Base-by-base conservation (phyloP, 371 early-diverging fungal genomes). In the Rhizomucor miehei region DNA sequence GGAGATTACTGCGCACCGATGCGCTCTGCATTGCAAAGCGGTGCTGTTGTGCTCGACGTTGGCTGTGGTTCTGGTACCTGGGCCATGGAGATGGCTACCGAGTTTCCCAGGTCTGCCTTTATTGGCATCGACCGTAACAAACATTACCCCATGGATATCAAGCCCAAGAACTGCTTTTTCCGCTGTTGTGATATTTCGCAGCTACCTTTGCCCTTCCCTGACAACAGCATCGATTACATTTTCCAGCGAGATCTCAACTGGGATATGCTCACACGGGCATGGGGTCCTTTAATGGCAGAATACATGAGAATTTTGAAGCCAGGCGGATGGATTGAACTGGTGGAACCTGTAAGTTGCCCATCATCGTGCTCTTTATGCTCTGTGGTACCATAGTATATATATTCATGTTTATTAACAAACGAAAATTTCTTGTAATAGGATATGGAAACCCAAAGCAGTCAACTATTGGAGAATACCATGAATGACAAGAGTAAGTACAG, bases 61-160 rank as follows among this genome's bases (percentile, higher is more conserved):
- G 77, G 77, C 12, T 77, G 77, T 45, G 77, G 77, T 0, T 62
- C 74, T 5, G 77, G 71, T 2, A 73, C 72, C 4, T 77, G 77
- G 77, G 60, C 71, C 4, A 73, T 77, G 74, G 74, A 73, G 50
- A 71, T 77, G 74, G 63, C 65, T 14, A 67, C 71, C 0, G 68
- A 54, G 0, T 77, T 67, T 36, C 74, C 77, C 13, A 56, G 60
- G 9, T 69, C 72, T 1, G 67, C 66, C 0, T 76, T 76, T 36
- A 70, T 73, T 16, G 76, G 76, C 12, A 63, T 76, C 17, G 76
- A 76, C 48, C 62, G 56, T 21, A 45, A 35, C 9, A 43, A 57
- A 2, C 46, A 58, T 37, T 76, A 59, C 36, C 76, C 76, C 1
- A 57, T 53, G 9, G 70, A 69, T 17, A 76, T 76, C 46, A 72